Evolutionary conservation across 768 basidiomycete genomes (phyloP), one percentile per base, ranked within the genome.

Genomic region (Boletus speciosus): DNA sequence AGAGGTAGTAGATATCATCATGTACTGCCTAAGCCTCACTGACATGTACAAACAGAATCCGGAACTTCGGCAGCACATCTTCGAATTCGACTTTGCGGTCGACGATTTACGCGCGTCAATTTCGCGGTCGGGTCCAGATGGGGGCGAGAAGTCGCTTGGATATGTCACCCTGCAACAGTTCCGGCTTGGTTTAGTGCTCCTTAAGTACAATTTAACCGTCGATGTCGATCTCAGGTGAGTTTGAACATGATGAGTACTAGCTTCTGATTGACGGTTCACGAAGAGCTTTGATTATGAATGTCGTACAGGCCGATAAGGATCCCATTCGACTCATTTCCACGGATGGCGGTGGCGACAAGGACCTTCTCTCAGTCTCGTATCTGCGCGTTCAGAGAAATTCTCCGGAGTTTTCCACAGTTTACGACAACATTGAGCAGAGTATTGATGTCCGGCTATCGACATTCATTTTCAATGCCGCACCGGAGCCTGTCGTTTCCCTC

Each of bases 391-490:
- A 98, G 67, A 83, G 80, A 62, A 78, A 82, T 27, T 95, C 94
- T 5, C 94, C 97, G 0, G 90, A 96, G 62, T 98, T 88, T 70
- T 70, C 80, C 58, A 81, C 84, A 1, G 71, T 83, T 5, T 87
- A 89, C 70, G 92, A 93, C 57, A 86, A 88, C 23, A 83, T 94
- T 44, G 90, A 96, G 62, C 95, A 97, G 71, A 88, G 75, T 54
- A 82, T 98, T 53, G 88, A 93, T 62, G 82, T 93, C 59, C 84
- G 83, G 61, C 76, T 98, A 37, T 95, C 96, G 4, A 97, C 96
- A 0, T 85, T 99, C 67, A 81, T 95, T 49, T 86, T 98, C 71
- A 83, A 84, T 52, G 85, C 88, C 4, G 88, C 89, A 8, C 94
- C 97, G 0, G 92, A 93, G 65, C 94, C 96, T 12, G 86, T 98